Percentiles rank a stretch among this genome's conserved stretches.
Conservation (phyloP, 2,329 filamentous ascomycete genomes). For the Colletotrichum brevisporum region DNA sequence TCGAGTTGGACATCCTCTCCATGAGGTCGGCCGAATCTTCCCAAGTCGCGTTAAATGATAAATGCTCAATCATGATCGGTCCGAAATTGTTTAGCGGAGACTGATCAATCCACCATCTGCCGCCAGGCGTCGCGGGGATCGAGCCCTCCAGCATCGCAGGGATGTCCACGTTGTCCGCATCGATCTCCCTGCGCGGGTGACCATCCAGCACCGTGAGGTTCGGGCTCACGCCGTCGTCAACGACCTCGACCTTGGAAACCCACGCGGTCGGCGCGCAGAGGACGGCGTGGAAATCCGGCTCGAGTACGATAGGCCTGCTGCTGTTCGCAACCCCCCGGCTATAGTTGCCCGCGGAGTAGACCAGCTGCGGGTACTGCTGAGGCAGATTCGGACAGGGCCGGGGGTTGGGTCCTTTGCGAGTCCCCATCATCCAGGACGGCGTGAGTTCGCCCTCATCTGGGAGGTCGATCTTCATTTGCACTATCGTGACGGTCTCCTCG, state of each 20-base stretch:
- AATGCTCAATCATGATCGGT: neutral
- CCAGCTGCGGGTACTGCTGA: constrained; percentile 9
- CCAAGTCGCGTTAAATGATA: neutral
- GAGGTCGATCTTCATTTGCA: neutral
- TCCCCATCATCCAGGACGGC: constrained; percentile 3
- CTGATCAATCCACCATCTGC: neutral
- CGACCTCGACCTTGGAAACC: constrained; percentile 4
- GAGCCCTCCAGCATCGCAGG: neutral
- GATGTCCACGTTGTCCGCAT: neutral
- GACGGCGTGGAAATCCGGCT: neutral
- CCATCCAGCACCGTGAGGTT: constrained; percentile 1
- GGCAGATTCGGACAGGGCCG: constrained; percentile 21
- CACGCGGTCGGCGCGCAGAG: constrained; percentile 25
- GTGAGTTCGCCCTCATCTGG: neutral
- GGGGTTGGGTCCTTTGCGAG: neutral
- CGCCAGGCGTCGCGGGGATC: neutral
- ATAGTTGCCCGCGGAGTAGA: constrained; percentile 15
- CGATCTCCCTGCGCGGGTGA: neutral
- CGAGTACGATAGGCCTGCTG: neutral
- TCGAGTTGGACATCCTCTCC: constrained; percentile 8
- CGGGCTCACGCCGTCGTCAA: constrained; percentile 19
- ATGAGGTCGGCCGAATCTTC: constrained; percentile 9
- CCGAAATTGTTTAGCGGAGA: neutral
- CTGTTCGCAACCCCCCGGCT: neutral
- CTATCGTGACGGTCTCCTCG: neutral